These are phyloP conservation scores for Tetrahymena borealis DNA, from an alignment of 73 alveolate genomes.

Conservation along the genomic window DNA sequence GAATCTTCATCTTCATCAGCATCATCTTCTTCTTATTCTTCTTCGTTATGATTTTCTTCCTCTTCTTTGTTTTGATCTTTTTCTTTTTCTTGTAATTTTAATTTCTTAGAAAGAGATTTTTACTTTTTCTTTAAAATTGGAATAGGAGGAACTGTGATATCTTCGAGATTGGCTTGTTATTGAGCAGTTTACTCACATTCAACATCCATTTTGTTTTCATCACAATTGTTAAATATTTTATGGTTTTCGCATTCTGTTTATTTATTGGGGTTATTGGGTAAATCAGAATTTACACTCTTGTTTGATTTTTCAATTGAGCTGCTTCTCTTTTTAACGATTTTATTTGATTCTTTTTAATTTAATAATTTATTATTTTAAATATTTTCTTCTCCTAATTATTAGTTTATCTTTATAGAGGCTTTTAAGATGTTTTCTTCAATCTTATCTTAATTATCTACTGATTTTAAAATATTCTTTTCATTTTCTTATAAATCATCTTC, in stretches of 20 bases:
- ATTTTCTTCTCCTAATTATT: neutral
- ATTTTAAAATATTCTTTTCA: neutral
- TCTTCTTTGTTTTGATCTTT: neutral
- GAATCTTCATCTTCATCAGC: neutral
- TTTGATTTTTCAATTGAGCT: neutral
- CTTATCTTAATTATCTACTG: no score
- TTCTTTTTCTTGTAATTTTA: neutral
- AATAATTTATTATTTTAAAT: neutral
- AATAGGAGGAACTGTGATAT: neutral
- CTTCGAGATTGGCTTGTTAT: neutral
- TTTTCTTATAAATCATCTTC: neutral
- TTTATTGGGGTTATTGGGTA: neutral
- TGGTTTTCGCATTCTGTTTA: neutral
- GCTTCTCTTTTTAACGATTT: neutral
- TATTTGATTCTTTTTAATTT: neutral
- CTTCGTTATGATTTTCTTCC: neutral
- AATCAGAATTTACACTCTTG: neutral
- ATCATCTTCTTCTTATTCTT: neutral
- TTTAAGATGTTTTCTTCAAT: neutral
- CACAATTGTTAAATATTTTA: neutral
- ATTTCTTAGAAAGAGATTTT: neutral
- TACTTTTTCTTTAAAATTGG: neutral
- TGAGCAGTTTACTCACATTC: neutral
- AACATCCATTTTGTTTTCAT: neutral
- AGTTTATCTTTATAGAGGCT: neutral